Percentiles rank a stretch among this genome's conserved stretches.
Conservation (phyloP, 1,284 basidiomycete species). For the Moesziomyces parantarcticus region DNA sequence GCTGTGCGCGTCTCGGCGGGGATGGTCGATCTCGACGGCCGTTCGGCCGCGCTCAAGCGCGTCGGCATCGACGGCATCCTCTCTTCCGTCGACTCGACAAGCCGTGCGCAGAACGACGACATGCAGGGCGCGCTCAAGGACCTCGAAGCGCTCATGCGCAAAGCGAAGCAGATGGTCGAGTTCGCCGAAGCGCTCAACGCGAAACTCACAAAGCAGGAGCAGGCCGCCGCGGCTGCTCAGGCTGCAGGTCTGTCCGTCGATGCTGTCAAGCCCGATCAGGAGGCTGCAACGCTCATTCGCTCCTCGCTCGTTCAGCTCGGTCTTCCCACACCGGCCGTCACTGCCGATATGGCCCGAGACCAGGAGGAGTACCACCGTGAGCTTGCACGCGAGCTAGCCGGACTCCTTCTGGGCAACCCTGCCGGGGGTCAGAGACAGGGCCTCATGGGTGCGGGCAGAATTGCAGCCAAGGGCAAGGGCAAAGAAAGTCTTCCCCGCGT, state of each 20-base stretch:
- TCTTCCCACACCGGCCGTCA: slow-evolving; percentile 82
- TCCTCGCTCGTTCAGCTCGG: slow-evolving; percentile 89
- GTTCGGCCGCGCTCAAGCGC: slow-evolving; percentile 34
- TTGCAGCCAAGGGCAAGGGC: slow-evolving; percentile 64
- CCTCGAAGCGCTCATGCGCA: slow-evolving; percentile 88
- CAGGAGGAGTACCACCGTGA: slow-evolving; percentile 83
- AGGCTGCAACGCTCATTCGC: slow-evolving; percentile 73
- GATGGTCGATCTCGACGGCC: slow-evolving; percentile 49
- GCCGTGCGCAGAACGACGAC: slow-evolving; percentile 76
- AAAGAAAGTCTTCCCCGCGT: slow-evolving; percentile 17
- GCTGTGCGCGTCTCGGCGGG: slow-evolving; percentile 27
- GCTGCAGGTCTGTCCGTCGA: slow-evolving; percentile 25
- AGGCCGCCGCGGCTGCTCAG: slow-evolving; percentile 35
- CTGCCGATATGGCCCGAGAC: slow-evolving; percentile 87
- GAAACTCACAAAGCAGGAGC: slow-evolving; percentile 76
- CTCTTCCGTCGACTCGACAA: slow-evolving; percentile 26
- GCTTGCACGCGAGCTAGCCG: slow-evolving; percentile 83
- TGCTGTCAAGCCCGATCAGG: slow-evolving; percentile 70
- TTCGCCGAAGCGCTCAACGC: slow-evolving; percentile 88
- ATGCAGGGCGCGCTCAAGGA: slow-evolving; percentile 86
- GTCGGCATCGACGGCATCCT: slow-evolving; percentile 54
- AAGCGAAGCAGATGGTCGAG: slow-evolving; percentile 89
- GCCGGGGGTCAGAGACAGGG: slow-evolving; percentile 63
- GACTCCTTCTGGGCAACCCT: slow-evolving; percentile 75
- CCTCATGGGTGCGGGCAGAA: slow-evolving; percentile 57